Evolutionary conservation across 2,329 filamentous ascomycete genomes (phyloP).

Genomic region (Pseudogymnoascus sp.): DNA sequence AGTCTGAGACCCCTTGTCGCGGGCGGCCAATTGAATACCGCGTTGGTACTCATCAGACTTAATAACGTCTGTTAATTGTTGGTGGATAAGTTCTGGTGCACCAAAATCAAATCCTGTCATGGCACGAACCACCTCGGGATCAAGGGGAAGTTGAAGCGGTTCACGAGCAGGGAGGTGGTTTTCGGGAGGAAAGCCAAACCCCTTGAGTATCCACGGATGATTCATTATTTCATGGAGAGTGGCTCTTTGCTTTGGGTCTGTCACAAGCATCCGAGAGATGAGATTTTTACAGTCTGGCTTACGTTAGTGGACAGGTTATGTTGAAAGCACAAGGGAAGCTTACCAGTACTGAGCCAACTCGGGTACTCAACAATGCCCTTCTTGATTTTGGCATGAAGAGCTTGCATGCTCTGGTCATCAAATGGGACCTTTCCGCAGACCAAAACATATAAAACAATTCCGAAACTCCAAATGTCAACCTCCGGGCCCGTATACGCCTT

Average conservation of each 20-base stretch:
- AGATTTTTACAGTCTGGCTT: constrained; percentile 79
- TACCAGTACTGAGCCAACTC: constrained; percentile 81
- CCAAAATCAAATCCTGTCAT: constrained; percentile 99
- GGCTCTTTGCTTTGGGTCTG: constrained; percentile 79
- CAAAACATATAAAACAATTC: constrained; percentile 92
- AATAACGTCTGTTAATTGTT: constrained; percentile 75
- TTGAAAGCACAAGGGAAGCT: constrained; percentile 12
- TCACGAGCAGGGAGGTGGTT: constrained; percentile 81
- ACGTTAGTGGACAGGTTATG: constrained; percentile 29
- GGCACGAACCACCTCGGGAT: constrained; percentile 72
- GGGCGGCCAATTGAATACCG: constrained; percentile 63
- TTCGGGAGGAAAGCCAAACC: constrained; percentile 76
- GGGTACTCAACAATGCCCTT: constrained; percentile 94
- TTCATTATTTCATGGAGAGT: constrained; percentile 86
- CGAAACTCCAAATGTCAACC: constrained; percentile 98
- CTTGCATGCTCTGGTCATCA: constrained; percentile 98
- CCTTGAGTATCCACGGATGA: constrained; percentile 94
- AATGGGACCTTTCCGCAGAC: constrained; percentile 98
- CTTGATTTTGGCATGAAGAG: constrained; percentile 97
- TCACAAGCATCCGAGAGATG: constrained; percentile 91
- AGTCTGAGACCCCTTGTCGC: constrained; percentile 55
- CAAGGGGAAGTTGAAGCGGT: constrained; percentile 75
- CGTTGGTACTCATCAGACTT: constrained; percentile 91
- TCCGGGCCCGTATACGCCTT: constrained; percentile 92
- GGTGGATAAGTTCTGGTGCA: constrained; percentile 69